Percentiles rank a stretch among this genome's conserved stretches.
Evolutionary conservation across 768 basidiomycete genomes (phyloP).

Genomic region (Polyporus arcularius): DNA sequence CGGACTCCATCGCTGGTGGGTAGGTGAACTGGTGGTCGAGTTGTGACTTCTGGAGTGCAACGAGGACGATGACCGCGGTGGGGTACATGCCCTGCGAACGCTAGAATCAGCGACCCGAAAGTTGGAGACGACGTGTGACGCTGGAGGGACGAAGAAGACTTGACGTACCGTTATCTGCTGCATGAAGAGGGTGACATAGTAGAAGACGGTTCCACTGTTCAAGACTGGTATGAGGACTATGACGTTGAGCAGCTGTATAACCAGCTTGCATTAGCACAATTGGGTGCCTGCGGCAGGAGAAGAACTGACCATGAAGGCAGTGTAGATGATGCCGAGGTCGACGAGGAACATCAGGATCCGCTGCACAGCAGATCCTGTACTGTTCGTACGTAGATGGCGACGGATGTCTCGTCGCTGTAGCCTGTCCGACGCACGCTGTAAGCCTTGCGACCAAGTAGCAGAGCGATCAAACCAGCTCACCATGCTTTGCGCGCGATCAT

Average conservation of each 20-base stretch:
- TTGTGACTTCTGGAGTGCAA: slow-evolving; percentile 1
- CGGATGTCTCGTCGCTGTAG: neutral
- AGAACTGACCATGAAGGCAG: slow-evolving; percentile 1
- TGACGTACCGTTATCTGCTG: slow-evolving; percentile 3
- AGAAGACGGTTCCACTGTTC: neutral
- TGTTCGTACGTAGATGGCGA: neutral
- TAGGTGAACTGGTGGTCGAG: slow-evolving; percentile 7
- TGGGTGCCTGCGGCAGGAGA: neutral
- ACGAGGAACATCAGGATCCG: neutral
- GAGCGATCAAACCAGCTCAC: neutral
- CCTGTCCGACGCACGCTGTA: neutral
- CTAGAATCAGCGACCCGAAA: neutral
- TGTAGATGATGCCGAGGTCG: slow-evolving; percentile 2
- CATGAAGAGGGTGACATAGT: slow-evolving; percentile 1
- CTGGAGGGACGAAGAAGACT: neutral
- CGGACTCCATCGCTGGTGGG: neutral
- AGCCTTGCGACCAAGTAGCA: neutral
- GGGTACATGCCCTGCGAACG: slow-evolving; percentile 1
- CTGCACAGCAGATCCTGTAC: neutral
- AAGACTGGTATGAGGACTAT: neutral
- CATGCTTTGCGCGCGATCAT: slow-evolving; percentile 1
- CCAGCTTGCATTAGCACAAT: neutral
- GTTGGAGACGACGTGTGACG: neutral
- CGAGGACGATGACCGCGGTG: slow-evolving; percentile 3
- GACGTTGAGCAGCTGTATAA: neutral